Percentiles rank a stretch among this genome's conserved stretches.
Evolutionary conservation across 768 basidiomycete species (phyloP).

Genomic region (Rhodotorula kratochvilovae): DNA sequence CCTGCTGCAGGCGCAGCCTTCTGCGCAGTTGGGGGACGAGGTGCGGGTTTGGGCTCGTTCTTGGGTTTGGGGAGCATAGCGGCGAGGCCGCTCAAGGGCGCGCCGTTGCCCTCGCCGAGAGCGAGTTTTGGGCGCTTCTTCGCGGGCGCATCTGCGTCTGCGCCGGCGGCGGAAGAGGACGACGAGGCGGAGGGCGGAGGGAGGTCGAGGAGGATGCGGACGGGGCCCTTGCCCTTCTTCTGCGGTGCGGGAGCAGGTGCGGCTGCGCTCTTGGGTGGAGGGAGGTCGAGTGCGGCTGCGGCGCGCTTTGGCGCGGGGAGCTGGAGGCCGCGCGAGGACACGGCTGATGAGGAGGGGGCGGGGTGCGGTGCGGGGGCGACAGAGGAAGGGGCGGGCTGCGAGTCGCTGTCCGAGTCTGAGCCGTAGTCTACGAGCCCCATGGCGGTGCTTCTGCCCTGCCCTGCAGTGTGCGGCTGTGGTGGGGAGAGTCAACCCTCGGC

Average conservation of each 20-base stretch:
- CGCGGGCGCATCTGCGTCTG: conserved; percentile 3
- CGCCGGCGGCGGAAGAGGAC: not conserved
- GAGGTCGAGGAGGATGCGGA: conserved; percentile 34
- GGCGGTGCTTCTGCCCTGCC: not conserved
- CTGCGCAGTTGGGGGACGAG: not conserved
- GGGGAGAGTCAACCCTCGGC: not conserved
- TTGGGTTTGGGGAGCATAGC: conserved; percentile 36
- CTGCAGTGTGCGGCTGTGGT: too few species aligned
- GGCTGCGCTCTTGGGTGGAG: not conserved
- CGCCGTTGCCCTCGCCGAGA: conserved; percentile 13
- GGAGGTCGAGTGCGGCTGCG: not conserved
- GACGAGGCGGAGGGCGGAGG: conserved; percentile 6
- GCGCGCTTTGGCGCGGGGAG: conserved; percentile 21
- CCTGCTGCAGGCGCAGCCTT: not conserved
- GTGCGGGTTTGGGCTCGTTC: conserved; percentile 20
- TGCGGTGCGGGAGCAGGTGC: not conserved
- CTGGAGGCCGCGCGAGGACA: not conserved
- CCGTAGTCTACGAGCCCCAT: conserved; percentile 42
- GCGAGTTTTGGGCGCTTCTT: conserved; percentile 25
- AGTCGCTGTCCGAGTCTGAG: conserved; percentile 38
- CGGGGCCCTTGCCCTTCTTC: conserved; percentile 31
- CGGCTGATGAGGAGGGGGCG: not conserved
- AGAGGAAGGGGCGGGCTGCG: not conserved
- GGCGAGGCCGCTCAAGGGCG: conserved; percentile 25
- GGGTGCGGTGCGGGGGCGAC: not conserved